phyloP scores from a whole-genome alignment of 1,139 yeast species.

The Nematodospora anomalae region DNA sequence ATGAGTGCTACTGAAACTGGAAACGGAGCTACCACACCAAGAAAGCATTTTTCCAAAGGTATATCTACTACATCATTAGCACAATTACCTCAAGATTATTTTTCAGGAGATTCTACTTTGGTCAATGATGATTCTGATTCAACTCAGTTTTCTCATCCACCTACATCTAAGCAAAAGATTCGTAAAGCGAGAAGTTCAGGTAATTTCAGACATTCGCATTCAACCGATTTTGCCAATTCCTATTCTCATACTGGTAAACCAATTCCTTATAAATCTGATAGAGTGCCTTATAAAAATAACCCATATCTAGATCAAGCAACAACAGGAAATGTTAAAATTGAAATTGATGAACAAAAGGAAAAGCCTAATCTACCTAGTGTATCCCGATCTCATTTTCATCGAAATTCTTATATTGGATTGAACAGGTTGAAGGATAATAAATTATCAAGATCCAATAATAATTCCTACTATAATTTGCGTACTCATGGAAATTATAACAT shows the following conservation, averaged over 20 bases:
- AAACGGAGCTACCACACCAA: slow-evolving; percentile 9
- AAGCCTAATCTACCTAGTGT: slow-evolving; percentile 40
- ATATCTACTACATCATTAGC: slow-evolving; percentile 32
- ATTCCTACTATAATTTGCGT: slow-evolving; percentile 8
- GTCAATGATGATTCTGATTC: slow-evolving; percentile 16
- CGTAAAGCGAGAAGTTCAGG: slow-evolving; percentile 41
- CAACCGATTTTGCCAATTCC: slow-evolving; percentile 9
- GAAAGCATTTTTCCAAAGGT: slow-evolving; percentile 19
- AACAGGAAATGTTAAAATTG: slow-evolving; percentile 1
- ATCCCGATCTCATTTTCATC: slow-evolving; percentile 29
- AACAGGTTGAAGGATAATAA: slow-evolving; percentile 38
- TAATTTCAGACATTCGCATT: slow-evolving; percentile 22
- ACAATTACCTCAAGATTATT: slow-evolving; percentile 19
- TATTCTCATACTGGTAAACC: slow-evolving; percentile 14
- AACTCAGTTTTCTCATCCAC: not conserved
- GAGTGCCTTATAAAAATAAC: slow-evolving; percentile 27
- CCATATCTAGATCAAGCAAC: slow-evolving; percentile 23
- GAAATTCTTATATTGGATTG: slow-evolving; percentile 41
- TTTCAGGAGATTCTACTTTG: slow-evolving; percentile 14
- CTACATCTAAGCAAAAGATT: slow-evolving; percentile 14
- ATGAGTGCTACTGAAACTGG: slow-evolving; percentile 22
- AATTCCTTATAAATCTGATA: slow-evolving; percentile 24
- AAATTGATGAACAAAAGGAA: slow-evolving; percentile 12
- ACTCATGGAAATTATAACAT: not conserved
- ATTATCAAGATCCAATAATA: slow-evolving; percentile 19